Base-by-base conservation (phyloP, 2,329 filamentous ascomycete genomes). In the Neonectria punicea region DNA sequence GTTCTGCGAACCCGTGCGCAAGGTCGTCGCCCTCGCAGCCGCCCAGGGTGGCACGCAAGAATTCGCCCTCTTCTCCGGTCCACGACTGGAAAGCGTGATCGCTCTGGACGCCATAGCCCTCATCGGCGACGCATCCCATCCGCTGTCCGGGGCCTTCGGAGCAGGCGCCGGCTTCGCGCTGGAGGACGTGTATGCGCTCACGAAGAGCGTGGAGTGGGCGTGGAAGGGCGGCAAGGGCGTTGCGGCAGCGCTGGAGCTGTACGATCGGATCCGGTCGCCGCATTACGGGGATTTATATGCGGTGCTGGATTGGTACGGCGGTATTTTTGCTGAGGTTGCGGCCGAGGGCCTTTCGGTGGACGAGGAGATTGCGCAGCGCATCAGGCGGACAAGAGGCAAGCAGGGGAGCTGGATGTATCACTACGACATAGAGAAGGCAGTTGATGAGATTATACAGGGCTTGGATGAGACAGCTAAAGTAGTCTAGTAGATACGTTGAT, bases 101-200 rank as follows among this genome's bases (percentile, higher is more conserved):
- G 55, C 65, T 2, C 25, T 68, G 2, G 43, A 46, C 9, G 44
- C 57, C 4, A 69, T 87, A 3, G 85, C 83, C 6, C 78, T 88
- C 4, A 80, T 87, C 1, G 86, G 86, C 9, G 86, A 88, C 67
- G 82, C 85, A 0, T 87, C 84, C 1, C 86, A 88, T 70, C 84
- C 86, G 1, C 77, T 87, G 0, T 85, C 84, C 0, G 84, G 84
- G 0, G 79, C 78, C 0, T 82, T 82, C 44, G 79, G 79, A 0
- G 78, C 79, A 0, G 79, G 79, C 0, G 79, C 79, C 0, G 78
- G 78, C 0, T 81, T 80, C n/a, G 79, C 78, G 2, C 70, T 80
- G 51, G 78, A 80, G 57, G 76, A 77, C 25, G 73, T 71, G 0
- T 77, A 71, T 14, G 67, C 71, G 20, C 56, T 77, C 4, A 49